Base-by-base conservation (phyloP, 345 rosid species). In the Noccaea caerulescens region DNA sequence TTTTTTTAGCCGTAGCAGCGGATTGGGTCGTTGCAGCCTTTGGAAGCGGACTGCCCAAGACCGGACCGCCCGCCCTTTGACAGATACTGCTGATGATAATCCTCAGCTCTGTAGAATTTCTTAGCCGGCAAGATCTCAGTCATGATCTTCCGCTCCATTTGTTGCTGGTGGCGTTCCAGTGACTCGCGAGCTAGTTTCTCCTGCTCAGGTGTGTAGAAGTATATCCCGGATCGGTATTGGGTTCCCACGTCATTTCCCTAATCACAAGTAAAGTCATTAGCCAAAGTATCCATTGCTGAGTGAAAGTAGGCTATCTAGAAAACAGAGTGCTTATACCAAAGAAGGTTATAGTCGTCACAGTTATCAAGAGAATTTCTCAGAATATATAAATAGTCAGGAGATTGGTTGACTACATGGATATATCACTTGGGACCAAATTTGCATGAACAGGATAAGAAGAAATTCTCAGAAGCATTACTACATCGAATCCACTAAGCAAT, bases 171-270 rank as follows among this genome's bases (percentile, higher is more conserved):
- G 42, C 54, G 80, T 72, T 89, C 95, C 76, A 81, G 0, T 39
- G 97, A 87, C 63, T 86, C 96, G 11, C 4, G 68, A 0, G 97
- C 96, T 10, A 79, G 82, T 71, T 84, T 79, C 85, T 91, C 97
- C 80, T 93, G 98, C 69, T 91, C 98, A 0, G 92, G 85, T 6
- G 86, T 85, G 75, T 89, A 91, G 63, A 42, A 73, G 75, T 82
- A 93, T 65, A 91, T 87, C 50, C 98, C 98, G 3, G 98, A 91
- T 79, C 98, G 75, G 81, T 93, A 91, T 52, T 88, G 95, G 1
- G 93, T 83, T 66, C 99, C 99, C 61, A 94, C 97, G 58, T 94
- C 99, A 80, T 82, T 82, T 7, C 96, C 97, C 99, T 94, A 85
- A 32, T 10, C 71, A 63, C 20, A 63, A 20, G 47, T 18, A 0